Base-by-base conservation (phyloP, 208 protist genomes). In the Angomonas ambiguus region DNA sequence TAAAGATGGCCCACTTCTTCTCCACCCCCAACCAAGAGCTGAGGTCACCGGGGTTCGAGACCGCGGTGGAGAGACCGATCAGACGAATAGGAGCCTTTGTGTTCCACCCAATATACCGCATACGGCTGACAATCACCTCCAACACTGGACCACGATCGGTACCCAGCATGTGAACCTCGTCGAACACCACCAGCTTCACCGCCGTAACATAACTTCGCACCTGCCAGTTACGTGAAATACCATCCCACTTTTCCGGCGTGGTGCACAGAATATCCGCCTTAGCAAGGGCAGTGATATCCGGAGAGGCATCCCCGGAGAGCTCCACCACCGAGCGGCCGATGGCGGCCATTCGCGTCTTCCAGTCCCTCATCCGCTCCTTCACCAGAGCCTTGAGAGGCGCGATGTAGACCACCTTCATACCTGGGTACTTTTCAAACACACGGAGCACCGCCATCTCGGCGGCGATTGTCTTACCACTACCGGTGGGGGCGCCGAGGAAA, bases 191-290 rank as follows among this genome's bases (percentile, higher is more conserved):
- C 10, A 99, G 85, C 8, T 79, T 83, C 28, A 99, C 98, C 4
- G 80, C 71, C 49, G 80, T 93, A 2, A 99, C 94, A 75, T 98
- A 99, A 45, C 76, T 78, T 67, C 98, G 88, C 32, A 95, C 92
- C 76, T 99, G 93, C 98, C 98, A 99, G 71, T 90, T 98, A 67
- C 99, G 88, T 62, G 87, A 98, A 48, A 99, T 97, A 55, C 97
- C 97, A 87, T 99, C 99, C 98, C 98, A 99, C 81, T 99, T 99
- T 76, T 99, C 98, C 18, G 99, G 98, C 28, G 98, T 99, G 10
- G 98, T 99, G 66, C 97, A 92, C 6, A 99, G 87, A 49, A 99
- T 97, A 72, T 99, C 89, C 0, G 98, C 95, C 51, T 83, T 83
- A 2, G 95, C 84, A 11, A 99, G 77, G 35, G 91, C 88, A 20